Base-by-base conservation (phyloP, 169 alveolate species). In the Plasmodium ovale region DNA sequence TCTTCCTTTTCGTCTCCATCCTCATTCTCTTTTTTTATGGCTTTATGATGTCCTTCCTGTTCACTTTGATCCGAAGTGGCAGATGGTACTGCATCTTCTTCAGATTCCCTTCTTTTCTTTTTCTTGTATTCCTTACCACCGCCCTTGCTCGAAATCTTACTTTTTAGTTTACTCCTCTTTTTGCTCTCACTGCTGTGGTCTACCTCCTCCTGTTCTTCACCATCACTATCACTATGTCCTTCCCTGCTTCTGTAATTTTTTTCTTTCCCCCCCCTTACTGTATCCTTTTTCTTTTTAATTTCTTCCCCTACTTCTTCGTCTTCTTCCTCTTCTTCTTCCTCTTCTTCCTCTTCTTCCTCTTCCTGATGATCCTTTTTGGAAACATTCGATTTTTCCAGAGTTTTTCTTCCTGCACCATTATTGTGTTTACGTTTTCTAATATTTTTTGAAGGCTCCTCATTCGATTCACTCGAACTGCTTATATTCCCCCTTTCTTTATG, bases 11-110 rank as follows among this genome's bases (percentile, higher is more conserved):
- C n/a, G n/a, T n/a, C n/a, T n/a, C n/a, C n/a, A n/a, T 70, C 84
- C 59, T 71, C 31, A 49, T 71, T 71, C 56, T 44, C 87, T 59
- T 16, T 56, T 72, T 25, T 39, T 56, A 33, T 39, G 59, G 25
- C 35, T 1, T 58, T 58, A 19, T 21, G 7, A n/a, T 58, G 29
- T 60, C 71, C 27, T 56, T 56, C 29, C n/a, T 56, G 65, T 29
- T 29, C n/a, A 27, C 23, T 60, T 9, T 29, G 27, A 60, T 60
- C 23, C 6, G 4, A 3, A 25, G n/a, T 39, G 9, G n/a, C n/a
- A 39, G 5, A 5, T 39, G 5, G n/a, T 39, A 39, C 51, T 39
- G 51, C 5, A 39, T 9, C 5, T 39, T 39, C 51, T 39, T 39
- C 51, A 39, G 51, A 39, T 39, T 39, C 9, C n/a, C 9, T 5